Conservation (phyloP, 192 early-diverging fungal genomes). For the Podila minutissima region DNA sequence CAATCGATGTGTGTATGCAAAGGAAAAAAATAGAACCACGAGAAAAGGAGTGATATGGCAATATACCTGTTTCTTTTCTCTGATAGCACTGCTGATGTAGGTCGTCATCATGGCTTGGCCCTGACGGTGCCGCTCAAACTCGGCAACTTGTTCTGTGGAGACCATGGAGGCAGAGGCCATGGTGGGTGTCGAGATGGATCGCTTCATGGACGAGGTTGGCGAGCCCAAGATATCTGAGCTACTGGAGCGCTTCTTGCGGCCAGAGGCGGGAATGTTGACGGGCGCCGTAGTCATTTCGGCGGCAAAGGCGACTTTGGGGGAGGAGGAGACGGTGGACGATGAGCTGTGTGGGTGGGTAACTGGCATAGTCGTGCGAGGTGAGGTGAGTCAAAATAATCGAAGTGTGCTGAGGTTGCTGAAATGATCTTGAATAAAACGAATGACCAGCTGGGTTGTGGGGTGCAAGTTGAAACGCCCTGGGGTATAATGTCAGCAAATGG, state of each 20-base stretch:
- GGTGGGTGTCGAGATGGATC: conserved; percentile 32
- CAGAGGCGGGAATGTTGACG: not conserved
- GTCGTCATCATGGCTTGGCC: conserved; percentile 40
- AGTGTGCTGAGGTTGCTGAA: not conserved
- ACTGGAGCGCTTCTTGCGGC: conserved; percentile 30
- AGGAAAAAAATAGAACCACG: not conserved
- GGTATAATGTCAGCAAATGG: too few species aligned
- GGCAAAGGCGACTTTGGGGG: conserved; percentile 25
- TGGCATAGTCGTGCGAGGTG: conserved; percentile 16
- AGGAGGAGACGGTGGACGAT: not conserved
- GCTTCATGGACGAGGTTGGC: conserved; percentile 25
- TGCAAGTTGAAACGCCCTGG: too few species aligned
- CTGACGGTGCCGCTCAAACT: conserved; percentile 44
- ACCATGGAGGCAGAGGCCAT: conserved; percentile 30
- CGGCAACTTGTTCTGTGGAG: conserved; percentile 27
- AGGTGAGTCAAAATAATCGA: not conserved
- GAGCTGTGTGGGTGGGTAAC: conserved; percentile 18
- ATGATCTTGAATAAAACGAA: not conserved
- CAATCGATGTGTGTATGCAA: not conserved
- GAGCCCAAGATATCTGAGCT: conserved; percentile 12
- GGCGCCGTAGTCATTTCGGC: not conserved
- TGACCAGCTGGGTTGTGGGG: too few species aligned
- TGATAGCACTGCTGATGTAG: conserved; percentile 41
- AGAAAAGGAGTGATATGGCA: not conserved
- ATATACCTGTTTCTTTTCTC: conserved; percentile 36